A percentile compares a stretch with the other conserved stretches of the same genome.
Conservation (phyloP, 2,329 filamentous ascomycete species). For the Bertia moriformis region DNA sequence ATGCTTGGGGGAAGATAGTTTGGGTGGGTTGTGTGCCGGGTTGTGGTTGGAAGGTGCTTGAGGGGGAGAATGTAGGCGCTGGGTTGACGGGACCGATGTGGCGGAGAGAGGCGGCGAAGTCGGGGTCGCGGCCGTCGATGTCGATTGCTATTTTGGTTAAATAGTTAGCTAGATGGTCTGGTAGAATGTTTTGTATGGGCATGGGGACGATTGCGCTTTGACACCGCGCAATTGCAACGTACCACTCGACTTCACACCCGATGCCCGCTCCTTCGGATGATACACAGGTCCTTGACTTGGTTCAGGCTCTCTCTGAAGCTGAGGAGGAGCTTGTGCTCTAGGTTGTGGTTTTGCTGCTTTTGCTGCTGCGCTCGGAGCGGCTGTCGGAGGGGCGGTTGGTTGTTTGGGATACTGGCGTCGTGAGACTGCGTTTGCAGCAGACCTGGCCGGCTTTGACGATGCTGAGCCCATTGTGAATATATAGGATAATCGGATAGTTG, state of each 20-base stretch:
- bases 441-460: background rate
- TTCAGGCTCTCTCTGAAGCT: background rate
- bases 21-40: background rate
- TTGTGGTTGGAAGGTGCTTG: background rate
- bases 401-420: conserved; percentile 1
- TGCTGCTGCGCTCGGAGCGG: background rate
- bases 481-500: background rate
- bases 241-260: background rate
- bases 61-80: background rate
- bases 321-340: background rate
- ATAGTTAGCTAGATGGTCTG: background rate
- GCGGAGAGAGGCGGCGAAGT: conserved; percentile 1
- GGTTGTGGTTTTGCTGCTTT: background rate
- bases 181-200: no score
- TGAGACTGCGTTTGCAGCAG: background rate
- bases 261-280: background rate
- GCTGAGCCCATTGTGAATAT: background rate
- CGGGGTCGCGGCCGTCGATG: background rate
- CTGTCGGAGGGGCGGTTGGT: background rate
- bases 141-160: background rate
- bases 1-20: background rate
- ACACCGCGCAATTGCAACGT: background rate
- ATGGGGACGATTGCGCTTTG: background rate
- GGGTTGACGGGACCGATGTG: background rate
- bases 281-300: background rate